Percentiles rank a stretch among this genome's conserved stretches.
phyloP scores from a whole-genome alignment of 495 filamentous ascomycete genomes.

The Barbatosphaeria neglecta region DNA sequence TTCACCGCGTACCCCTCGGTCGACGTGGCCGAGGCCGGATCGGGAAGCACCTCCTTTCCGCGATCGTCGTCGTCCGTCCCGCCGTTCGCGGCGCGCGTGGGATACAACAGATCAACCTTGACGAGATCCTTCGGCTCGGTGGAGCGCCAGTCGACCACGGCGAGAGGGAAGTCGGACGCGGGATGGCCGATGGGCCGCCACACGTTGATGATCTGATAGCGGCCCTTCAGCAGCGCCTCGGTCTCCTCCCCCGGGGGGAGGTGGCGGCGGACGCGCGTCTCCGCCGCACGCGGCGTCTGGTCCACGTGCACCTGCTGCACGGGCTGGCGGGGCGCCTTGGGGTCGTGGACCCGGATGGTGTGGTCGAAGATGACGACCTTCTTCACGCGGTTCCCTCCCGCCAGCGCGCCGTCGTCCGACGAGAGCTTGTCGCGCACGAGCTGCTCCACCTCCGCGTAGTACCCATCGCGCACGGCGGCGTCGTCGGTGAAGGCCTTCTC shows the following conservation, averaged over 20 bases:
- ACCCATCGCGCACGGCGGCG: conserved; percentile 45
- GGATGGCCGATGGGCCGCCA: conserved; percentile 64
- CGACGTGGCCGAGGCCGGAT: conserved; percentile 8
- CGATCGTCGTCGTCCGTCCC: conserved; percentile 25
- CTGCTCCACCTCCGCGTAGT: conserved; percentile 72
- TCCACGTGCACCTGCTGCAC: conserved; percentile 72
- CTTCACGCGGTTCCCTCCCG: no score
- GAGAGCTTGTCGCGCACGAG: conserved; percentile 51
- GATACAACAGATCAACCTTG: conserved; percentile 60
- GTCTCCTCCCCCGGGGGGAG: conserved; percentile 40
- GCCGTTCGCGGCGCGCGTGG: conserved; percentile 34
- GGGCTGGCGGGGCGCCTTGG: conserved; percentile 45
- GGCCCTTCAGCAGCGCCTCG: conserved; percentile 42
- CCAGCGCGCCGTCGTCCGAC: no score
- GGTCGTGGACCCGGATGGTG: conserved; percentile 56
- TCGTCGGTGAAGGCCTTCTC: conserved; percentile 52
- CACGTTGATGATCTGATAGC: conserved; percentile 75
- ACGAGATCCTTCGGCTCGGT: conserved; percentile 56
- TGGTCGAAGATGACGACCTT: conserved; percentile 76
- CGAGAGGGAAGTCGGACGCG: conserved; percentile 57
- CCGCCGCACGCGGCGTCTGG: conserved; percentile 57
- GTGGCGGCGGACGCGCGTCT: conserved; percentile 54
- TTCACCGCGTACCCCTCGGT: conserved; percentile 33
- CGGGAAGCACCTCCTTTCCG: conserved; percentile 21
- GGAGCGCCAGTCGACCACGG: conserved; percentile 51